Base-by-base conservation (phyloP, 2,329 filamentous ascomycete species). In the Hymenoscyphus albidus region DNA sequence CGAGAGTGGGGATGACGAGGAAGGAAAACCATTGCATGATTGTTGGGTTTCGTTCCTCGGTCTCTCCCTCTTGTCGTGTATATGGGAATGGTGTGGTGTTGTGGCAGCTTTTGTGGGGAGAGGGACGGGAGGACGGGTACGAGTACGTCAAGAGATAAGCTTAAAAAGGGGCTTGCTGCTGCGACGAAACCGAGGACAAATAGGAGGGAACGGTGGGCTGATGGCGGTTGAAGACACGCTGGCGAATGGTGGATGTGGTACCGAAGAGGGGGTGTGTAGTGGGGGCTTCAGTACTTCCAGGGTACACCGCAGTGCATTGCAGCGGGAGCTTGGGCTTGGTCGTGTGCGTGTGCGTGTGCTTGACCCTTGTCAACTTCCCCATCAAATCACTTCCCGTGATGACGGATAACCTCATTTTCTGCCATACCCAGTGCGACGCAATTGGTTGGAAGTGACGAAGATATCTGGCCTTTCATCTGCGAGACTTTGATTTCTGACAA, bases 1-100 rank as follows among this genome's bases (percentile, higher is more conserved):
- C 72, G 59, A 82, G 71, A 18, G 78, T 71, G 5, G 77, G 76
- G n/a, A 81, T 69, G 14, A 68, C 59, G 62, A 70, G 59, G 14
- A 73, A 31, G 27, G 70, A 67, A 27, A 70, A 48, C 72, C 70
- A 73, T 70, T 71, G 70, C 72, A 74, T 74, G 61, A 32, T 70
- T 54, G 56, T 60, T 48, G 55, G 22, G 48, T 22, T 22, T 22
- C 22, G 22, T 22, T 22, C 22, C 22, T 22, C 22, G 22, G 1
- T 22, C 22, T 22, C 22, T 22, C 22, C 22, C 22, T 22, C 22
- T 22, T 22, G 22, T 22, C 22, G 22, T 22, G 22, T 22, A 22
- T 22, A 39, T 54, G 16, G 51, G 22, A n/a, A 27, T 14, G 42
- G 58, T 48, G 48, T 59, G 56, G 32, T 32, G 55, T 38, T 22